phyloP scores from a whole-genome alignment of 129 eudicot species.

The Apium graveolens region DNA sequence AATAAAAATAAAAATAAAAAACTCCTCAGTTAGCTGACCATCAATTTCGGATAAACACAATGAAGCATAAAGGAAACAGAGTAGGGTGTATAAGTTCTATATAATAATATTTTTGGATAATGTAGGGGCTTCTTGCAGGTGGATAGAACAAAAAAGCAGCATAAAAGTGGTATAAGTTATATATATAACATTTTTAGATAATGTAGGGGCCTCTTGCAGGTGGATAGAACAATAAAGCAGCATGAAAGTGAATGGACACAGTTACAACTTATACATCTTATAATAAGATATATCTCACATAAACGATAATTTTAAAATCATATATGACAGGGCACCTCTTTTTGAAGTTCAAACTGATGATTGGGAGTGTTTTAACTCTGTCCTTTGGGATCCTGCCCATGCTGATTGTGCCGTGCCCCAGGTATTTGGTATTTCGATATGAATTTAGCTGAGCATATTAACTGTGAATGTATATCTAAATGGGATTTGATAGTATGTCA shows the following conservation, averaged over 20 bases:
- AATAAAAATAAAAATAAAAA: too few species aligned
- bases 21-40: neutral
- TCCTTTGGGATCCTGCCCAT: slow-evolving; percentile 82
- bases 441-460: neutral
- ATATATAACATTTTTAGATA: neutral
- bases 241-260: neutral
- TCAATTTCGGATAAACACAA: neutral
- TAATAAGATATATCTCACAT: neutral
- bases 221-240: neutral
- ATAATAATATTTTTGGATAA: neutral
- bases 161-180: neutral
- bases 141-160: neutral
- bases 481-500: neutral
- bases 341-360: slow-evolving; percentile 93
- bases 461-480: neutral
- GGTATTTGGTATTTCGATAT: slow-evolving; percentile 16
- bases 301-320: neutral
- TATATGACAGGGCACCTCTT: slow-evolving; percentile 78
- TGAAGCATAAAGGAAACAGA: neutral
- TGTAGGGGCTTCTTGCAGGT: neutral
- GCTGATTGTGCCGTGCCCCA: slow-evolving; percentile 98
- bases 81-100: neutral
- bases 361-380: slow-evolving; percentile 78
- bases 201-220: neutral
- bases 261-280: neutral